Evolutionary conservation across 805 yeast genomes (phyloP), one percentile per base, ranked within the genome.

Genomic region (Wickerhamomyces rabaulensis): DNA sequence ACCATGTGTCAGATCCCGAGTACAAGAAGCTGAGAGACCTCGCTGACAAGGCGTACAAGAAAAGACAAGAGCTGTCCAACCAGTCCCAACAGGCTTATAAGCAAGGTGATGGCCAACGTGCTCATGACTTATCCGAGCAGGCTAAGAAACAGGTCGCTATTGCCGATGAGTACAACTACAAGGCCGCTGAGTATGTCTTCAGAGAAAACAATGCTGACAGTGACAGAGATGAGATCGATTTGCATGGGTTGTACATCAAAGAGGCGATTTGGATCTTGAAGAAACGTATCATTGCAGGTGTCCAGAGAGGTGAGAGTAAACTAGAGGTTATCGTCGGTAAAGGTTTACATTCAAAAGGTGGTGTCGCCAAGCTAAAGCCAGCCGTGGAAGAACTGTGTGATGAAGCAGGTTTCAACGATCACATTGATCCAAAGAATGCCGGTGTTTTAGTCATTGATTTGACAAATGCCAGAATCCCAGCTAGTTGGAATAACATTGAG

Each of bases 111-210:
- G 82, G 82, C 46, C 75, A 73, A 12, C 67, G 66, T 53, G 98
- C 98, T 2, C 82, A 84, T 54, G 78, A 79, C 49, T 70, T 87
- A 49, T 84, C 95, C 43, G 80, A 78, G 33, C 68, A 82, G 60
- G 83, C 92, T 27, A 84, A 87, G 60, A 62, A 73, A 50, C 80
- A 79, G 49, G 71, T 70, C 25, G 65, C 59, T 0, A 67, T 82
- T 52, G 94, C 89, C 29, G 95, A 89, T 39, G 62, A 70, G 35
- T 79, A 74, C 61, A 91, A 91, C 65, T 68, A 72, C 17, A 79
- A 82, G 64, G 99, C 98, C 4, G 97, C 97, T 1, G 88, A 83
- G 63, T 90, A 83, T 59, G 96, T 87, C 1, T 92, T 92, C 63
- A 71, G 82, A 39, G 91, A 86, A 53, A 92, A 92, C 64, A 92